Evolutionary conservation across 257 asterid species (phyloP), one percentile per base, ranked within the genome.

Genomic region (Capsicum pubescens): DNA sequence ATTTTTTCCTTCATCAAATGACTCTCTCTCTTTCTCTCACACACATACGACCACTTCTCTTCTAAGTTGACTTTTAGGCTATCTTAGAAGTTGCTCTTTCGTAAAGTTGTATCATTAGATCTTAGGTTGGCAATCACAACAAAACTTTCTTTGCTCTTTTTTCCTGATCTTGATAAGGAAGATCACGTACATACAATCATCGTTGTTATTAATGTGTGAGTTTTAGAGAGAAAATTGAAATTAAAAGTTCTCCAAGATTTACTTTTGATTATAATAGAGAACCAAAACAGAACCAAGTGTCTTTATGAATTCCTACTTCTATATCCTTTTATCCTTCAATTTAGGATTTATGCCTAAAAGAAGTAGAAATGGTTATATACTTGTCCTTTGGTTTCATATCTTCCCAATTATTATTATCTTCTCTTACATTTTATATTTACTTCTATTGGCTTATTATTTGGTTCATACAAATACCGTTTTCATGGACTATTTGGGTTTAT

Each of bases 281-380:
- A 61, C 26, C 69, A 61, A 61, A 26, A 26, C 16, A 15, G 35
- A 12, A 71, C 9, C 35, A 9, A 32, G 16, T 44, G 14, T 46
- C 54, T 71, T 71, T 17, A 15, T 26, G 1, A 44, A 71, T 56
- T 71, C 78, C 78, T 69, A 69, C 78, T 42, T 69, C 36, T 71
- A 44, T 71, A 71, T n/a, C 79, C 3, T 42, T 44, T n/a, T 15
- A 44, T 71, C 57, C 36, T 35, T 71, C 78, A 42, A 44, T 42
- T 69, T 57, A 44, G 57, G 79, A 26, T 9, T 71, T 56, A 71
- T 71, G 79, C 57, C 36, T 44, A 71, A 44, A 71, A 44, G 79
- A 44, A 5, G 79, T 5, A 2, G 57, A 71, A 44, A 71, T 42
- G 79, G 79, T 71, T 71, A 68, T 69, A 71, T 17, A 5, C 36